A percentile compares a stretch with the other conserved stretches of the same genome.
Evolutionary conservation across 2,329 filamentous ascomycete species (phyloP).

Genomic region (Mycosphaerella sp.): DNA sequence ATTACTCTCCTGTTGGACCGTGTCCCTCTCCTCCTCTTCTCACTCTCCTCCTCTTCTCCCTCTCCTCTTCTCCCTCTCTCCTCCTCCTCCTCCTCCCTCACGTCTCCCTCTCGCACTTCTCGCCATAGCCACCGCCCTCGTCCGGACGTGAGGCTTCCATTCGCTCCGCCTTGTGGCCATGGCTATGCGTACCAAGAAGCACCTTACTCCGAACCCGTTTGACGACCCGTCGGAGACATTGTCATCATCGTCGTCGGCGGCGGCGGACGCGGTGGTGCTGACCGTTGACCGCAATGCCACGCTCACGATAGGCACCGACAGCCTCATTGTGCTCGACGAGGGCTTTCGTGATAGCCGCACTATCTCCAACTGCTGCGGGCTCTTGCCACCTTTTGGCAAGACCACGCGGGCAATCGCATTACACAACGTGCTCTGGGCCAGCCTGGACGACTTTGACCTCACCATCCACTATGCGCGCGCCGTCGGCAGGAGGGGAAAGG

Average conservation of each 20-base stretch:
- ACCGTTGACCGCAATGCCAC: constrained; percentile 52
- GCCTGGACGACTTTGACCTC: constrained; percentile 54
- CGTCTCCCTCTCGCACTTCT: too few species aligned
- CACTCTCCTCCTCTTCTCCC: too few species aligned
- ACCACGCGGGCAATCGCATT: constrained; percentile 60
- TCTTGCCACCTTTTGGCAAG: constrained; percentile 43
- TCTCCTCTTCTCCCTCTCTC: too few species aligned
- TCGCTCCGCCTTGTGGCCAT: constrained; percentile 20
- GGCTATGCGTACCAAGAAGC: not conserved
- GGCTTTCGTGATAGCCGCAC: constrained; percentile 43
- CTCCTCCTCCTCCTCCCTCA: too few species aligned
- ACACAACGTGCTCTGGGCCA: constrained; percentile 79
- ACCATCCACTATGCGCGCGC: constrained; percentile 66
- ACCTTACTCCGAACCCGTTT: constrained; percentile 26
- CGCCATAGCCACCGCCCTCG: not conserved
- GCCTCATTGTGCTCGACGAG: constrained; percentile 56
- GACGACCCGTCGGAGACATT: constrained; percentile 25
- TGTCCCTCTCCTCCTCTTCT: too few species aligned
- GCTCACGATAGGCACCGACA: constrained; percentile 55
- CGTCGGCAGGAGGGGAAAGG: constrained; percentile 47
- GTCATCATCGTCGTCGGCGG: constrained; percentile 1
- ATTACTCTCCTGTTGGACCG: too few species aligned
- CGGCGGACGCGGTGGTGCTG: constrained; percentile 20
- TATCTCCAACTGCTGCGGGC: constrained; percentile 50
- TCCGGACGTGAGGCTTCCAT: constrained; percentile 23